Evolutionary conservation across 1,284 basidiomycete genomes (phyloP), one percentile per base, ranked within the genome.

Genomic region (Apiotrichum porosum): DNA sequence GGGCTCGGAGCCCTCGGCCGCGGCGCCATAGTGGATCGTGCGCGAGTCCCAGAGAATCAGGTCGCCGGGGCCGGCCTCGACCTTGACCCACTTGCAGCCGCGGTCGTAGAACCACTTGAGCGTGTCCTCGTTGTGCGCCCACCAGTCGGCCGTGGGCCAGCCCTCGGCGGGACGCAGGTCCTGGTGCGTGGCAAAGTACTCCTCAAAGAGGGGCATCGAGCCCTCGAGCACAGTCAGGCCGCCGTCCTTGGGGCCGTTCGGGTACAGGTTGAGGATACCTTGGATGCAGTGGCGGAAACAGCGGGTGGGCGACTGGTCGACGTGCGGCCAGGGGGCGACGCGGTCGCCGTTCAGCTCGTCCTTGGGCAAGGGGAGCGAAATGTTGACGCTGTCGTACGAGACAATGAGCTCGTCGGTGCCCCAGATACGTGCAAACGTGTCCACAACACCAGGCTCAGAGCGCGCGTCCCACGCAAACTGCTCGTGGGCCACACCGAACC

Each of bases 161-260:
- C 70, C 70, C 3, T 60, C 70, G 14, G 57, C 58, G 12, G 70
- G 70, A 37, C 45, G 41, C 14, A 68, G 58, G 32, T 65, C 34
- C 4, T 60, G 63, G 54, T 68, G 63, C 15, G 60, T 30, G 63
- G 37, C 63, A 47, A 73, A 71, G 58, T 67, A 71, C 47, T 74
- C 52, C 43, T 62, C 58, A 33, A 69, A 65, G 4, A 74, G 51
- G 12, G 59, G 47, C 26, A 63, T 57, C 10, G 64, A 65, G 13
- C 68, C 69, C 37, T 64, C 62, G 49, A 74, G 63, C 34, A 75
- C 66, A 57, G 69, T 66, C 4, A 76, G 60, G 8, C 74, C 74
- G 31, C 75, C 75, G 39, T 76, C 75, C 35, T 68, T 47, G 1
- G 66, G 65, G 9, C 74, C 75, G 54, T 74, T 73, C 30, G 63